Base-by-base conservation (phyloP, 345 rosid species). In the Microthlaspi erraticum region DNA sequence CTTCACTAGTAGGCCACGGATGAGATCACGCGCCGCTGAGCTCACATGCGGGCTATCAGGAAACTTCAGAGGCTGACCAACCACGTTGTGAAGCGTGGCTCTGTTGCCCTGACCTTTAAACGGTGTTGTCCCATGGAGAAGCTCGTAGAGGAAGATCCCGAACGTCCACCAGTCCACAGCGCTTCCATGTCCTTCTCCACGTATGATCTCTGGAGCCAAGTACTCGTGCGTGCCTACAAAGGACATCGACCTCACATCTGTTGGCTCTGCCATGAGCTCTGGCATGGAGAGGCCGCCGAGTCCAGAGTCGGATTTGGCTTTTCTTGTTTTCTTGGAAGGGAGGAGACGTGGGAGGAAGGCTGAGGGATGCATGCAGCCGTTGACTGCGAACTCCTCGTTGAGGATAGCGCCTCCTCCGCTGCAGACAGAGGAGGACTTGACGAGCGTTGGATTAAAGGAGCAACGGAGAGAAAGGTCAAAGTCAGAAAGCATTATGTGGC, bases 131-230 rank as follows among this genome's bases (percentile, higher is more conserved):
- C 96, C 96, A 36, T 88, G 92, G 62, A 93, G 65, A 10, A 91
- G 87, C 66, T 93, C 98, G 23, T 93, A 93, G 8, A 93, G 73
- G 81, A 93, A 93, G 51, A 93, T 91, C 19, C 97, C 97, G 10
- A 87, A 93, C 8, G 96, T 93, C 97, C 96, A 93, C 98, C 98
- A 93, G 75, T 93, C 97, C 3, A 93, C 98, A 1, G 97, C 98
- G 42, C 97, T 93, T 1, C 98, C 97, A 53, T 93, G 98, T 19
- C 98, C 98, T 45, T 93, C 96, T 3, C 98, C 98, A 5, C 97
- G 86, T 51, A 93, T 81, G 73, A 93, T 93, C 74, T 93, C 96
- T 0, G 96, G 97, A 19, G 97, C 97, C 26, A 93, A 64, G 71
- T 93, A 93, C 77, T 93, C 98, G 36, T 93, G 97, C 0, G 98